A percentile compares a stretch with the other conserved stretches of the same genome.
phyloP scores from a whole-genome alignment of 208 protist genomes.

The Crithidia bombi region DNA sequence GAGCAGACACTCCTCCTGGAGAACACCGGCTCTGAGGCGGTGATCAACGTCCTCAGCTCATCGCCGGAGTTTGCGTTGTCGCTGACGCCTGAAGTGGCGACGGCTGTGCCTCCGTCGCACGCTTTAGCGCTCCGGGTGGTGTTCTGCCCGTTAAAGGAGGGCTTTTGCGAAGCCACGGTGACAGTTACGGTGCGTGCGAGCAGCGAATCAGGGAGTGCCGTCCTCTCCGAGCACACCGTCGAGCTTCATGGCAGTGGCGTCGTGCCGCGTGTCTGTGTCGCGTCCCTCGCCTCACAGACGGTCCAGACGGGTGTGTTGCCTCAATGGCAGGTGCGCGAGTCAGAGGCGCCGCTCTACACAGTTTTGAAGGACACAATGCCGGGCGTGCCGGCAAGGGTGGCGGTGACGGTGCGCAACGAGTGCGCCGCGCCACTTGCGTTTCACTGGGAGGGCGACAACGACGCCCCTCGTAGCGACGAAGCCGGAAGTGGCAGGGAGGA shows the following conservation, averaged over 20 bases:
- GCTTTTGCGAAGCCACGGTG: slow-evolving; percentile 50
- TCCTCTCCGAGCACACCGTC: slow-evolving; percentile 66
- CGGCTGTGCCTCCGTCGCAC: slow-evolving; percentile 45
- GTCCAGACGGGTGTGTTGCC: slow-evolving; percentile 40
- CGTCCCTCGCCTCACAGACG: slow-evolving; percentile 49
- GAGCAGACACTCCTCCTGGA: slow-evolving; percentile 61
- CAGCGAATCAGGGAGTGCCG: slow-evolving; percentile 31
- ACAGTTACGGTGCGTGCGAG: slow-evolving; percentile 51
- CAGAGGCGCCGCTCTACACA: slow-evolving; percentile 45
- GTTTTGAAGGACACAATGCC: slow-evolving; percentile 67
- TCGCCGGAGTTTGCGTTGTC: slow-evolving; percentile 57
- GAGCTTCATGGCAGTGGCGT: slow-evolving; percentile 59
- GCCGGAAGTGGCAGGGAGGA: background rate
- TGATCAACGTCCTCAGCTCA: slow-evolving; percentile 63
- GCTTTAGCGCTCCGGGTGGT: slow-evolving; percentile 49
- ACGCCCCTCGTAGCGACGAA: slow-evolving; percentile 6
- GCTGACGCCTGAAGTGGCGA: slow-evolving; percentile 29
- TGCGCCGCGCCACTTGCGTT: slow-evolving; percentile 65
- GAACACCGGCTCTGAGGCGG: slow-evolving; percentile 77
- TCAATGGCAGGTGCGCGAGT: slow-evolving; percentile 39
- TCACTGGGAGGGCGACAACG: slow-evolving; percentile 52
- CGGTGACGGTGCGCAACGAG: slow-evolving; percentile 67
- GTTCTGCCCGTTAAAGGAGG: slow-evolving; percentile 69
- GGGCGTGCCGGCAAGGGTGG: slow-evolving; percentile 47
- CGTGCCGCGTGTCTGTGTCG: slow-evolving; percentile 70